Conservation (phyloP, 2,329 filamentous ascomycete genomes). For the Acarospora socialis region DNA sequence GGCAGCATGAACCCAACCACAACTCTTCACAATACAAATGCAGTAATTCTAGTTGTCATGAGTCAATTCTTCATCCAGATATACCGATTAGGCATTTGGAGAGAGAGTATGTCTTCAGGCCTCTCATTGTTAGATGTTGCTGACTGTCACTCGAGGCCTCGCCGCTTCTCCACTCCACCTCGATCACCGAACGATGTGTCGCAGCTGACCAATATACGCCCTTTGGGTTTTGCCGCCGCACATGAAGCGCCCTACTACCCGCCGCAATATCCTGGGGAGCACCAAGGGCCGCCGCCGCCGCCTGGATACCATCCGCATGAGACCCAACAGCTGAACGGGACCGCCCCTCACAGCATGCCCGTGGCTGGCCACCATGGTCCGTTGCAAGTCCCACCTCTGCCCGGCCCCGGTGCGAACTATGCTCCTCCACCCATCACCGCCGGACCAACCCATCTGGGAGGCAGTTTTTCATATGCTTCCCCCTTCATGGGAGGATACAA, state of each 20-base stretch:
- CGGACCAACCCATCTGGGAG: slow-evolving; percentile 9
- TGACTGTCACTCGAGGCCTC: slow-evolving; percentile 10
- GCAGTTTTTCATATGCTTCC: slow-evolving; percentile 5
- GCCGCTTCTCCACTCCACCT: slow-evolving; percentile 10
- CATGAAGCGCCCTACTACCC: slow-evolving; percentile 11
- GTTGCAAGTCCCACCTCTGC: slow-evolving; percentile 4
- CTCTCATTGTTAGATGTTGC: not conserved
- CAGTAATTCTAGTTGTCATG: slow-evolving; percentile 29
- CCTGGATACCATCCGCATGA: slow-evolving; percentile 9
- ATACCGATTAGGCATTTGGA: slow-evolving; percentile 35
- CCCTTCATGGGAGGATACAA: slow-evolving; percentile 6
- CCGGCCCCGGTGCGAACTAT: slow-evolving; percentile 9
- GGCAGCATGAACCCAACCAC: slow-evolving; percentile 37
- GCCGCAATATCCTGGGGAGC: slow-evolving; percentile 10
- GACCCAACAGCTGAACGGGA: slow-evolving; percentile 9
- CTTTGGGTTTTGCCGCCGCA: slow-evolving; percentile 9
- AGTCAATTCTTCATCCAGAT: slow-evolving; percentile 34
- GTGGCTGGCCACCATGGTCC: slow-evolving; percentile 10
- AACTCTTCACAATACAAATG: slow-evolving; percentile 34
- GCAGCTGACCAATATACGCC: slow-evolving; percentile 7
- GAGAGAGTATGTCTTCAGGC: slow-evolving; percentile 29
- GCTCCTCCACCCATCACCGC: slow-evolving; percentile 10
- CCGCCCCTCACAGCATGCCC: slow-evolving; percentile 9
- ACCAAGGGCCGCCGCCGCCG: slow-evolving; percentile 2
- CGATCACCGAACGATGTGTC: slow-evolving; percentile 12